Percentiles rank a stretch among this genome's conserved stretches.
Evolutionary conservation across 1,284 basidiomycete species (phyloP).

Genomic region (Leccinum solheimii): DNA sequence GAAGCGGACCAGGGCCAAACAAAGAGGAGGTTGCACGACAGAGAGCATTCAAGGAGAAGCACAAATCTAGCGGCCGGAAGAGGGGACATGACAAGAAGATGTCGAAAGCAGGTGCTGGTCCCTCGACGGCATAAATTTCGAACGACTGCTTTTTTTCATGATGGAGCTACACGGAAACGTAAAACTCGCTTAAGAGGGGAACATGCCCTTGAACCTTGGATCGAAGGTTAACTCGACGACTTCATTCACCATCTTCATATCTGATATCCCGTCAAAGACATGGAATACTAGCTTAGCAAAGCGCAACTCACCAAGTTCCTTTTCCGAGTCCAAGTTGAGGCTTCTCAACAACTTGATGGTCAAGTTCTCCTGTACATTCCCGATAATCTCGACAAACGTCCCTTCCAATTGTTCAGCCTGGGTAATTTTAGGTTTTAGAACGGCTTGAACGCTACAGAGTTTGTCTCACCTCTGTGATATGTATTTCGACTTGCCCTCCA

Average conservation of each 20-base stretch:
- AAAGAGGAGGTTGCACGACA: constrained; percentile 40
- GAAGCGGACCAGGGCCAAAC: constrained; percentile 36
- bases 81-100: constrained; percentile 78
- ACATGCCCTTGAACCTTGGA: constrained; percentile 56
- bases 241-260: constrained; percentile 67
- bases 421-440: not conserved
- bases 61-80: constrained; percentile 71
- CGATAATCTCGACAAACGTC: constrained; percentile 75
- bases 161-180: not conserved
- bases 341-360: constrained; percentile 63
- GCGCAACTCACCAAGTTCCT: constrained; percentile 55
- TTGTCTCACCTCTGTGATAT: constrained; percentile 46
- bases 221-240: constrained; percentile 66
- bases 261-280: constrained; percentile 37
- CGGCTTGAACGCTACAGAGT: not conserved
- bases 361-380: constrained; percentile 59
- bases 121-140: constrained; percentile 16
- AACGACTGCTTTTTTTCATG: constrained; percentile 2
- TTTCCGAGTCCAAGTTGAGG: constrained; percentile 57
- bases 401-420: constrained; percentile 54
- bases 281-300: not conserved
- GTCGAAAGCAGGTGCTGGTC: constrained; percentile 49
- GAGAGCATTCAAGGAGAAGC: constrained; percentile 67
- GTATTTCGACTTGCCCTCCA: constrained; percentile 66
- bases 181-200: constrained; percentile 29